Base-by-base conservation (phyloP, 495 filamentous ascomycete genomes). In the Talaromyces liani region DNA sequence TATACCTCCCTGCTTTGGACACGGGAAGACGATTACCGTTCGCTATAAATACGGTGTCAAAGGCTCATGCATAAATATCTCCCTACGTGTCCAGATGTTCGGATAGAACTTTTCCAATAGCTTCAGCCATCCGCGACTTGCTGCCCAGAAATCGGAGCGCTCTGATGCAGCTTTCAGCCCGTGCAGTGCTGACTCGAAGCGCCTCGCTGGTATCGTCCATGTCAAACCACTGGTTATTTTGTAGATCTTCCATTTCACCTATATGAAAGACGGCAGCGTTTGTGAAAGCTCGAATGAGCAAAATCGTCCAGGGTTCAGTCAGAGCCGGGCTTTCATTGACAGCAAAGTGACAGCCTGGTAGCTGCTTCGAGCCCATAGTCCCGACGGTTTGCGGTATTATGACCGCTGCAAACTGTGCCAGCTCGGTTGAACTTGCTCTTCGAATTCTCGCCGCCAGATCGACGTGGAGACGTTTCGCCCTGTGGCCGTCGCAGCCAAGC, bases 301-400 rank as follows among this genome's bases (percentile, higher is more conserved):
- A 64, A 16, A 70, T 65, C 12, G 74, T 78, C 77, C 77, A 79
- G 0, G 77, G 77, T 57, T 79, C 76, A 2, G 74, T 78, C 20
- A 79, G 64, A 16, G 75, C 59, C 6, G 74, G 69, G 10, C 71
- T 70, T 59, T 72, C 63, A 16, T 60, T 64, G 25, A 64, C 63
- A 64, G 56, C 63, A 20, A 57, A 53, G 55, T 64, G 63, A 60
- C 47, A 54, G 16, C 58, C 63, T 25, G 63, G 33, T 53, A 64
- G 24, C 56, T 64, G 25, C 41, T 47, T 47, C 41, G 41, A 47
- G 29, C 24, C 39, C 34, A 34, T 18, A 47, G 3, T 53, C 16
- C 18, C 24, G 12, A 27, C 24, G 62, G n/a, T 27, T 41, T 51
- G 31, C 33, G 55, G 56, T 2, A 55, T 59, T 12, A 33, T 53